Evolutionary conservation across 2,329 filamentous ascomycete species (phyloP).

Genomic region (Trichoderma guizhouense): DNA sequence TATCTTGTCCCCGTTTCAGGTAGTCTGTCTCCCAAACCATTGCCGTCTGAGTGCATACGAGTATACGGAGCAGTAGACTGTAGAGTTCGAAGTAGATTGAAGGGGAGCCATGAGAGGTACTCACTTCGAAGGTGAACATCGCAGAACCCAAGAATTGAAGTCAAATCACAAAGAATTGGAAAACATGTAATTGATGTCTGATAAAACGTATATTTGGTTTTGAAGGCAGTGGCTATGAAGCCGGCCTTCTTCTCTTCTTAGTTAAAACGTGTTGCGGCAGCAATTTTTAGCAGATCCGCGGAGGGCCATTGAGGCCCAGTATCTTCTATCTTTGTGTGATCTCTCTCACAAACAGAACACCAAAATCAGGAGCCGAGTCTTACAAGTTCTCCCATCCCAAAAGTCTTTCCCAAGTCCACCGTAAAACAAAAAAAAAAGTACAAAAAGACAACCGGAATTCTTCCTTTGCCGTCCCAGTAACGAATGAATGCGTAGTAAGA

Average conservation of each 20-base stretch:
- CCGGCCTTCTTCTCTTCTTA: neutral
- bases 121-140: neutral
- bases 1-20: neutral
- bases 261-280: conserved; percentile 16
- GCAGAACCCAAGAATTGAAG: neutral
- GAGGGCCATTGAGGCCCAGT: conserved; percentile 11
- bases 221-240: neutral
- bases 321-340: conserved; percentile 17
- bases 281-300: conserved; percentile 11
- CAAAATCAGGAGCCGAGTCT: neutral
- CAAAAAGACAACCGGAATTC: neutral
- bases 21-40: neutral
- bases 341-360: conserved; percentile 14
- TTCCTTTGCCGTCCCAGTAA: neutral
- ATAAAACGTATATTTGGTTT: conserved; percentile 18
- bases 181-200: neutral
- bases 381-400: neutral
- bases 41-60: neutral
- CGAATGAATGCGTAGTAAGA: conserved; percentile 6
- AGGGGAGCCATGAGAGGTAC: neutral
- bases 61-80: neutral
- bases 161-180: neutral
- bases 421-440: neutral
- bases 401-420: neutral
- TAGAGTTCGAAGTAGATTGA: neutral